These are phyloP conservation scores for Lasiodiplodia gonubiensis DNA, from an alignment of 2,329 filamentous ascomycete genomes.

Conservation along the genomic window DNA sequence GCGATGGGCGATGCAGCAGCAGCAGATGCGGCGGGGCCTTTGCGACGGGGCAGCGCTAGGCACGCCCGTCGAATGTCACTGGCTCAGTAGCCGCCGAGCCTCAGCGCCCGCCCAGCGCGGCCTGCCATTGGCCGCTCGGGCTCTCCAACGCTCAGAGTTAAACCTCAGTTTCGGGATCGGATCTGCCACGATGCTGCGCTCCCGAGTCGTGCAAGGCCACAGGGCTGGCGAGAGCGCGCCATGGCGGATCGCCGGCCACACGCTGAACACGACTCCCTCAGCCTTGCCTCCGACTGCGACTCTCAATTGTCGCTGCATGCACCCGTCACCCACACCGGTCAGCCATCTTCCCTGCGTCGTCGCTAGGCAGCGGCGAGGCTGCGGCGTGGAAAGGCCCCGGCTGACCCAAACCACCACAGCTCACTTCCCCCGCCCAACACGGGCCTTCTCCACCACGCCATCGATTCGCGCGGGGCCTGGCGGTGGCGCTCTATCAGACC, in stretches of 20 bases:
- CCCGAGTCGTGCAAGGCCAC: conserved; percentile 14
- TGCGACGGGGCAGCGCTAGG: not conserved
- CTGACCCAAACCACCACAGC: conserved; percentile 3
- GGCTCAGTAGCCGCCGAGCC: conserved; percentile 18
- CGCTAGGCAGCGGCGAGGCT: not conserved
- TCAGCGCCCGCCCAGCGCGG: not conserved
- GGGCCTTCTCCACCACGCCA: not conserved
- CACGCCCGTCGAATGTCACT: not conserved
- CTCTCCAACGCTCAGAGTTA: conserved; percentile 8
- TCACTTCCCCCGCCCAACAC: conserved; percentile 7
- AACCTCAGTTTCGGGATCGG: conserved; percentile 19
- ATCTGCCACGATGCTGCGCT: conserved; percentile 16
- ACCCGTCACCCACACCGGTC: not conserved
- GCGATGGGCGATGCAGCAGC: not conserved
- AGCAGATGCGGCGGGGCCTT: not conserved
- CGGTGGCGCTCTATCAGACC: conserved; percentile 1
- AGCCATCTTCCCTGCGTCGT: not conserved
- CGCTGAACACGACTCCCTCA: not conserved
- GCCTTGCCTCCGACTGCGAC: not conserved
- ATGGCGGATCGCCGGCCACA: not conserved
- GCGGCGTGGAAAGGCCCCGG: not conserved
- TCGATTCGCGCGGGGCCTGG: not conserved
- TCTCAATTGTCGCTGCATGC: not conserved
- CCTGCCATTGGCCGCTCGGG: not conserved
- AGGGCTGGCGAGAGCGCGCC: conserved; percentile 6